Conservation (phyloP, 2,329 filamentous ascomycete species). For the Aaosphaeria pasadenensis region DNA sequence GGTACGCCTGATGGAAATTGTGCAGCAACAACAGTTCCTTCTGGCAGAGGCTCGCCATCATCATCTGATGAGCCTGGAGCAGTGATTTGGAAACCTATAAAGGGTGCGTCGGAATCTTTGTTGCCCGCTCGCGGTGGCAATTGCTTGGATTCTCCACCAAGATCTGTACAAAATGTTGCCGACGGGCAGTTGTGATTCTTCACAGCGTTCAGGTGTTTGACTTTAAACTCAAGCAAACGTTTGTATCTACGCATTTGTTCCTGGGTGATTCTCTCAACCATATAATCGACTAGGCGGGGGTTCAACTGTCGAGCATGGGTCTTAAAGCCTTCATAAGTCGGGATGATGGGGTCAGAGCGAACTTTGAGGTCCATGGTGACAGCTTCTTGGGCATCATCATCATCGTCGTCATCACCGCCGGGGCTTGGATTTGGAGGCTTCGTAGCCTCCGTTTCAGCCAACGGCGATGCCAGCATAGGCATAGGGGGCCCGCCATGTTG, state of each 20-base stretch:
- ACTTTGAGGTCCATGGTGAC: conserved; percentile 61
- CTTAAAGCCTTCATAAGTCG: conserved; percentile 73
- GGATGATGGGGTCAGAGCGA: conserved; percentile 65
- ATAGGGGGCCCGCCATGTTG: conserved; percentile 59
- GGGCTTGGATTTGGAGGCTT: conserved; percentile 30
- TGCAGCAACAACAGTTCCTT: conserved; percentile 67
- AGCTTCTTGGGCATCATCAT: conserved; percentile 50
- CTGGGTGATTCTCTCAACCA: conserved; percentile 78
- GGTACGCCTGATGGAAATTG: conserved; percentile 80
- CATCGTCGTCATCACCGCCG: conserved; percentile 38
- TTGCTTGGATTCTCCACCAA: conserved; percentile 64
- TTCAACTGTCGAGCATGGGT: conserved; percentile 71
- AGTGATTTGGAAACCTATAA: conserved; percentile 54
- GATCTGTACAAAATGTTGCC: conserved; percentile 60
- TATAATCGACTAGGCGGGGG: conserved; percentile 63
- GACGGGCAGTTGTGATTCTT: conserved; percentile 58
- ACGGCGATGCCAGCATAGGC: conserved; percentile 51
- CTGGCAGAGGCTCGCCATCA: conserved; percentile 62
- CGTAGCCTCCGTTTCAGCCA: conserved; percentile 34
- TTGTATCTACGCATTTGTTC: conserved; percentile 81
- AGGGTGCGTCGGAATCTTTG: conserved; percentile 57
- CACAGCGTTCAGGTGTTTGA: conserved; percentile 66
- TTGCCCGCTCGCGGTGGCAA: conserved; percentile 59
- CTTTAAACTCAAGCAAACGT: conserved; percentile 64
- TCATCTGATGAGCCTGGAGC: conserved; percentile 59